Conservation (phyloP, 163 green algal species). For the Scenedesmus sp. region DNA sequence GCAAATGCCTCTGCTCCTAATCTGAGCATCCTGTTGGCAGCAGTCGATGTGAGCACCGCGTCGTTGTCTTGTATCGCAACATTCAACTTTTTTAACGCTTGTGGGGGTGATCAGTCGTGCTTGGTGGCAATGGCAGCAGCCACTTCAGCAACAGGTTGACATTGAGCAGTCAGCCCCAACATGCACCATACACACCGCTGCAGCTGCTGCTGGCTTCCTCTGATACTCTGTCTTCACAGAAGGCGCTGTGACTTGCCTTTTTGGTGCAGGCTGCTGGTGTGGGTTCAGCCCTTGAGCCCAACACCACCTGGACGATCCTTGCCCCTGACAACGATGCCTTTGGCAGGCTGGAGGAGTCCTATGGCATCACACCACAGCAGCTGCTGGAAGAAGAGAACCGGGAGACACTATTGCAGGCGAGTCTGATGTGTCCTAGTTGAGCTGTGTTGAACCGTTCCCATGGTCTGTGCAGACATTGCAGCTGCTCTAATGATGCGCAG, state of each 20-base stretch:
- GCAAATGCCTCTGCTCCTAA: slow-evolving; percentile 33
- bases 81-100: too few species aligned
- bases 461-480: too few species aligned
- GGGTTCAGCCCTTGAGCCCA: background rate
- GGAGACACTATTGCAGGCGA: slow-evolving; percentile 15
- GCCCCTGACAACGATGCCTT: slow-evolving; percentile 35
- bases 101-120: too few species aligned
- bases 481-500: too few species aligned
- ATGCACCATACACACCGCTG: background rate
- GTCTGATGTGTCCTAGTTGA: too few species aligned
- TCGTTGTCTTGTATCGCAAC: too few species aligned
- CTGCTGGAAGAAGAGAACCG: slow-evolving; percentile 36
- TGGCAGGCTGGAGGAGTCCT: background rate
- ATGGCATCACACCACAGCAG: slow-evolving; percentile 37
- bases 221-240: background rate
- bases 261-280: slow-evolving; percentile 13
- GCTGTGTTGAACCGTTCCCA: too few species aligned
- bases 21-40: slow-evolving; percentile 32
- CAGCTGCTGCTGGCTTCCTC: background rate
- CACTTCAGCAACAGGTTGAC: background rate
- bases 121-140: background rate
- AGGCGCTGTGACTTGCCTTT: background rate
- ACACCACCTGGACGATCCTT: slow-evolving; percentile 41
- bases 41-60: slow-evolving; percentile 6
- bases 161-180: background rate